Percentiles rank a stretch among this genome's conserved stretches.
These are phyloP conservation scores for Pugionium dolabratum DNA, from an alignment of 345 rosid genomes.

Conservation along the genomic window DNA sequence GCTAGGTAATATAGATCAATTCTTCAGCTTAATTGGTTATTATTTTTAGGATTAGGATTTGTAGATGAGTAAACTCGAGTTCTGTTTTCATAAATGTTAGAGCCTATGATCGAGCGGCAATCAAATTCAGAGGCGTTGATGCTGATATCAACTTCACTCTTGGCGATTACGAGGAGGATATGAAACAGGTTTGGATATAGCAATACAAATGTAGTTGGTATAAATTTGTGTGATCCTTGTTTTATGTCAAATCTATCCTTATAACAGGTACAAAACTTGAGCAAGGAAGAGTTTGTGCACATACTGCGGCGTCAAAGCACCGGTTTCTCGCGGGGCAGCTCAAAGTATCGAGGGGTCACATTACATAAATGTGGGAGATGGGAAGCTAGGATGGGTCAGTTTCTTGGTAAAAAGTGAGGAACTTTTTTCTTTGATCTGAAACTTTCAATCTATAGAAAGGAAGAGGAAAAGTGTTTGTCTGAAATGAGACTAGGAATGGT, in stretches of 20 bases:
- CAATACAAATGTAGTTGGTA: not conserved
- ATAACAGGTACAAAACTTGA: slow-evolving; percentile 63
- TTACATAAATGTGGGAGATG: slow-evolving; percentile 94
- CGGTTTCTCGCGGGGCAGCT: slow-evolving; percentile 90
- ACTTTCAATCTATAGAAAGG: not conserved
- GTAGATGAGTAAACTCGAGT: not conserved
- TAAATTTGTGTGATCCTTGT: not conserved
- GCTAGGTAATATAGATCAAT: slow-evolving; percentile 61
- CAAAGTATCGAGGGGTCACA: slow-evolving; percentile 89
- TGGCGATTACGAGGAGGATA: slow-evolving; percentile 81
- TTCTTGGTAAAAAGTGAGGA: slow-evolving; percentile 95
- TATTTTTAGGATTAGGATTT: not conserved
- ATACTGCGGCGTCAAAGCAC: slow-evolving; percentile 95
- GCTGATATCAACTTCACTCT: slow-evolving; percentile 91
- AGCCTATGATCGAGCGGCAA: slow-evolving; percentile 97
- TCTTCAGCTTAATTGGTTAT: not conserved
- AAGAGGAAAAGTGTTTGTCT: not conserved
- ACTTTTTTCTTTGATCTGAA: slow-evolving; percentile 13
- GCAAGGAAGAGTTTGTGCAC: slow-evolving; percentile 93
- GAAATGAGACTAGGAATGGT: slow-evolving; percentile 27
- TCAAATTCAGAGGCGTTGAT: slow-evolving; percentile 88
- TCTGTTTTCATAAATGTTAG: slow-evolving; percentile 38
- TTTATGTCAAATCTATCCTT: not conserved
- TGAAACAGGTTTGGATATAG: slow-evolving; percentile 59
- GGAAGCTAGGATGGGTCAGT: slow-evolving; percentile 99